Percentiles rank a stretch among this genome's conserved stretches.
Evolutionary conservation across 192 early-diverging fungal genomes (phyloP).

Genomic region (Geranomyces variabilis): DNA sequence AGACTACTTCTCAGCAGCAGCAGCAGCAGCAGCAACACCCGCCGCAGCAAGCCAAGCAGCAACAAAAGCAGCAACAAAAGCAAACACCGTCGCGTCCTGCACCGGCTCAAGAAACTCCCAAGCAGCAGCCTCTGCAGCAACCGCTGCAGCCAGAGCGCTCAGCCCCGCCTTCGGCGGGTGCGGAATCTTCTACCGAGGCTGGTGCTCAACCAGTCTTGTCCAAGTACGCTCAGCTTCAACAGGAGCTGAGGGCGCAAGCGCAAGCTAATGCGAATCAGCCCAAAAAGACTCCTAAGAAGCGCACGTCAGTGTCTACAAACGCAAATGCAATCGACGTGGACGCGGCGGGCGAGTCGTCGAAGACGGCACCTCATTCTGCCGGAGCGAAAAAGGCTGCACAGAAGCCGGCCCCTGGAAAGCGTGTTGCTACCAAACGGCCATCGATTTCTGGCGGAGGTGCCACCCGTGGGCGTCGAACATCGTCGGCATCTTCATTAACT

Average conservation of each 20-base stretch:
- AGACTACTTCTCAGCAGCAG: neutral
- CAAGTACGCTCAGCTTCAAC: slow-evolving; percentile 1
- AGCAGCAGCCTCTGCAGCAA: slow-evolving; percentile 2
- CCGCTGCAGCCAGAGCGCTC: neutral
- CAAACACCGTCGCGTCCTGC: neutral
- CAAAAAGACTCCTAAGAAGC: too few species aligned
- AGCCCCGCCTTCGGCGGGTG: neutral
- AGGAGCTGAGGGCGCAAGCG: slow-evolving; percentile 5
- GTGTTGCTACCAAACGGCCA: too few species aligned
- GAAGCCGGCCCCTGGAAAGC: too few species aligned
- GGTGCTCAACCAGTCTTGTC: neutral
- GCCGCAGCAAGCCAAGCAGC: slow-evolving; percentile 3
- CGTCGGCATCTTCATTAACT: too few species aligned
- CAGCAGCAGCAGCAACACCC: neutral
- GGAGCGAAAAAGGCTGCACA: too few species aligned
- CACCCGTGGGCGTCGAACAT: too few species aligned
- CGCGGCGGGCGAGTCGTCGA: too few species aligned
- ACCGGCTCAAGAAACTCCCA: neutral
- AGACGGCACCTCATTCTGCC: too few species aligned
- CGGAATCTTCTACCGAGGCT: neutral
- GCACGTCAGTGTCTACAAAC: too few species aligned
- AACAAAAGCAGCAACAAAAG: slow-evolving; percentile 5
- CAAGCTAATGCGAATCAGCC: too few species aligned
- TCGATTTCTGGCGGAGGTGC: too few species aligned
- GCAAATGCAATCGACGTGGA: too few species aligned